A percentile compares a stretch with the other conserved stretches of the same genome.
Evolutionary conservation across 225 moss, liverwort and hornwort species (phyloP).

Genomic region (Rhytidiadelphus loreus): DNA sequence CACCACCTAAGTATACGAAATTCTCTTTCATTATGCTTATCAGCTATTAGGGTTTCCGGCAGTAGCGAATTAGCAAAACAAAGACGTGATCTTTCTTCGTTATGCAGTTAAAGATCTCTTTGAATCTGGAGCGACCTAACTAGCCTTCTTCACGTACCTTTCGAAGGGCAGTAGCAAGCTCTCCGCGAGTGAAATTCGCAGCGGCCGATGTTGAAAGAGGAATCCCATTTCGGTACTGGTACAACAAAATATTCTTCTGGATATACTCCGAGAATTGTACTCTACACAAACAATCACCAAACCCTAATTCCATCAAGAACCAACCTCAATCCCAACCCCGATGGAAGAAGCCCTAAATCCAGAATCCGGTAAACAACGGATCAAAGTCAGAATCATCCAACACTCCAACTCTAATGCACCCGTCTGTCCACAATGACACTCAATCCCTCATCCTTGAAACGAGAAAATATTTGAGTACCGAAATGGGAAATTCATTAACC

Average conservation of each 20-base stretch:
- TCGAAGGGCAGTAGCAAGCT: constrained; percentile 84
- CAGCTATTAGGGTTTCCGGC: too few species aligned
- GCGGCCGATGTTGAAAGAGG: constrained; percentile 84
- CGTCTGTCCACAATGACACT: background rate
- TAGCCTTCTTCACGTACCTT: constrained; percentile 38
- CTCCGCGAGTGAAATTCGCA: constrained; percentile 86
- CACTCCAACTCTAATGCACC: background rate
- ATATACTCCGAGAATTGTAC: constrained; percentile 95
- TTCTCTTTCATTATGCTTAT: background rate
- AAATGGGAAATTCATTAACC: background rate
- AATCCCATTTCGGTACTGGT: constrained; percentile 86
- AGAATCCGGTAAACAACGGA: background rate
- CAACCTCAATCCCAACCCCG: too few species aligned
- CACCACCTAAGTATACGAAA: background rate
- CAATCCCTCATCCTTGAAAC: background rate
- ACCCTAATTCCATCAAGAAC: background rate
- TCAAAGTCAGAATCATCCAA: background rate
- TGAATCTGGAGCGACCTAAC: background rate
- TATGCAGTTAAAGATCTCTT: background rate
- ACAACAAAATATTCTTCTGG: constrained; percentile 83
- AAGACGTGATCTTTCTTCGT: background rate
- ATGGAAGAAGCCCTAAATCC: background rate
- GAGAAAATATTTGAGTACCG: background rate
- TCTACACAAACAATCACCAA: constrained; percentile 17
- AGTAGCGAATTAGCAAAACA: background rate